Percentiles rank a stretch among this genome's conserved stretches.
Evolutionary conservation across 306 rosid species (phyloP).

Genomic region (Vicia villosa): DNA sequence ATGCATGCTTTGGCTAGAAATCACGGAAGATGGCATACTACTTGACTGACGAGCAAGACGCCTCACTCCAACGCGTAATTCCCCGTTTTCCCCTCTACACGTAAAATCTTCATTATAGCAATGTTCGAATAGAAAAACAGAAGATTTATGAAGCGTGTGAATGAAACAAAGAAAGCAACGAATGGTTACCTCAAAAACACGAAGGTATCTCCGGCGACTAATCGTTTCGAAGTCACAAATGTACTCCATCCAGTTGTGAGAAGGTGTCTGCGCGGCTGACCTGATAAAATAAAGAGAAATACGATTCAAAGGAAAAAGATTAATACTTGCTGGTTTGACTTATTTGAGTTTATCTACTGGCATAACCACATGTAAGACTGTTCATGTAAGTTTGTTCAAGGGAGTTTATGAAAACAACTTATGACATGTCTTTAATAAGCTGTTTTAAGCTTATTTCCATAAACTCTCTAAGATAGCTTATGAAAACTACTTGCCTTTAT

Average conservation of each 20-base stretch:
- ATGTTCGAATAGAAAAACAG: constrained; percentile 13
- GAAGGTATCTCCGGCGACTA: constrained; percentile 90
- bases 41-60: constrained; percentile 80
- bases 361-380: too few species aligned
- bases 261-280: constrained; percentile 96
- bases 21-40: constrained; percentile 89
- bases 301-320: constrained; percentile 25
- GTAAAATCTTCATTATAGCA: constrained; percentile 35
- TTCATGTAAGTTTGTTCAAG: too few species aligned
- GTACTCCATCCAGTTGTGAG: constrained; percentile 99
- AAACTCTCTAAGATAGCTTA: too few species aligned
- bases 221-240: constrained; percentile 91
- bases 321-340: neutral
- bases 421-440: too few species aligned
- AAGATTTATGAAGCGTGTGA: constrained; percentile 20
- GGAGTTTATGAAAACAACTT: too few species aligned
- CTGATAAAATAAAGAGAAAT: constrained; percentile 47
- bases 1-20: constrained; percentile 97
- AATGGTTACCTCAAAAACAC: constrained; percentile 73
- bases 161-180: constrained; percentile 5
- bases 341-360: too few species aligned
- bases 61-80: constrained; percentile 87
- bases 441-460: too few species aligned
- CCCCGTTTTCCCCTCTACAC: constrained; percentile 74
- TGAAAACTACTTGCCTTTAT: too few species aligned